Evolutionary conservation across 305 asterid species (phyloP).

Genomic region (Plantago lanceolata): DNA sequence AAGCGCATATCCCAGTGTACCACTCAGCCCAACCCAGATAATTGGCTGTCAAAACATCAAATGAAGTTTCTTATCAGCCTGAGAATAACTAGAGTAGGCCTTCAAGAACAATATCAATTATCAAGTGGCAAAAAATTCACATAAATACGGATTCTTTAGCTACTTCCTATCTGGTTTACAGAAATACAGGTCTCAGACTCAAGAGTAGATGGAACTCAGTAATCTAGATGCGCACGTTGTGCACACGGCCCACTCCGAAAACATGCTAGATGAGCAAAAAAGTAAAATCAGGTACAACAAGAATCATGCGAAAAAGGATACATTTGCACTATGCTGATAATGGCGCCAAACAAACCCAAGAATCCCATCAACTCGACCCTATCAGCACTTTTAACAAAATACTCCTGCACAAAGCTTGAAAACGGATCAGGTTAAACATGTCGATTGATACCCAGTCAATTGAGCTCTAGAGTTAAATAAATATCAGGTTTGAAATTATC

Average conservation of each 20-base stretch:
- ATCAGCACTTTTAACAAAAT: conserved; percentile 84
- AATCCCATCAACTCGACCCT: conserved; percentile 90
- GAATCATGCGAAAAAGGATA: conserved; percentile 36
- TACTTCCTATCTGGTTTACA: too few relatives aligned
- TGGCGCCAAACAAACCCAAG: conserved; percentile 92
- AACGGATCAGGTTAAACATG: conserved; percentile 11
- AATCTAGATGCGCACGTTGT: too few relatives aligned
- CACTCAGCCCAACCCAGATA: conserved; percentile 76
- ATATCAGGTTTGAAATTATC: too few relatives aligned
- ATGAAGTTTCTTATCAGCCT: conserved; percentile 17
- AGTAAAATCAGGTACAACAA: neutral
- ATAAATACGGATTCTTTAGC: too few relatives aligned
- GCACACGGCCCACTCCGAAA: too few relatives aligned
- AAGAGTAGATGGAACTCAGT: too few relatives aligned
- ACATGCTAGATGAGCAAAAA: too few relatives aligned
- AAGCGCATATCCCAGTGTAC: conserved; percentile 88
- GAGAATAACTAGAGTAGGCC: conserved; percentile 12
- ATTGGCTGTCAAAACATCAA: conserved; percentile 51
- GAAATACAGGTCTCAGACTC: too few relatives aligned
- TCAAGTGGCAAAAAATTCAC: conserved; percentile 42
- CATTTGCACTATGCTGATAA: conserved; percentile 85
- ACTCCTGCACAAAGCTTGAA: conserved; percentile 60
- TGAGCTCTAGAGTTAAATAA: too few relatives aligned
- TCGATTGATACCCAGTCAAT: too few relatives aligned
- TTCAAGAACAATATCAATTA: conserved; percentile 1